Base-by-base conservation (phyloP, 208 protist genomes). In the Leishmania guyanensis region DNA sequence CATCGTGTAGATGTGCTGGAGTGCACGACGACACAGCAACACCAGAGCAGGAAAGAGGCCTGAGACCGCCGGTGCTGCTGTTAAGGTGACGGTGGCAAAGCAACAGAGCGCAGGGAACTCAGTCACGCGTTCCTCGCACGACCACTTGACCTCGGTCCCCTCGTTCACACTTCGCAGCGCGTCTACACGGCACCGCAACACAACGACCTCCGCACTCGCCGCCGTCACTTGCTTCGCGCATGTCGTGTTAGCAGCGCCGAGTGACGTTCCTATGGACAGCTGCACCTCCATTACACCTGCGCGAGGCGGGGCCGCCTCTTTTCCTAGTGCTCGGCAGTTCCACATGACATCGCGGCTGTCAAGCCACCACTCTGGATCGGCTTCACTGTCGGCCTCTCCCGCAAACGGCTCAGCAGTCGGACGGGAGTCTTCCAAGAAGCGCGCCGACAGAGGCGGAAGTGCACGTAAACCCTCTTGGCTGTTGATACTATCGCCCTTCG, bases 101-200 rank as follows among this genome's bases (percentile, higher is more conserved):
- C 72, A 8, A 22, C 20, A 29, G 5, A 26, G 12, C 51, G 29
- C 33, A 6, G 8, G 56, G 50, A 29, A 46, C 71, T 54, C 50
- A 16, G 50, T 36, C 71, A 60, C 46, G 14, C n/a, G 29, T 26
- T 33, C 29, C 73, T 77, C 54, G 22, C 36, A 77, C 6, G 20
- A 29, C 73, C 73, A 77, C 54, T 77, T 36, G 14, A 29, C 14
- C 48, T n/a, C 54, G 48, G 46, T n/a, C 46, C 29, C 60, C 62
- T 51, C 51, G 39, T 33, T 70, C 6, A 14, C 53, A 43, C 71
- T 72, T n/a, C 69, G 22, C 51, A 78, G 43, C 17, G 71, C 50
- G 36, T 80, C 81, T 29, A 85, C 71, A 1, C 81, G 81, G 51
- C 81, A 85, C 22, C 81, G 76, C 33, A 85, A 68, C 6, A 50